These are phyloP conservation scores for Solanum chmielewskii DNA, from an alignment of 257 asterid species.

Conservation along the genomic window DNA sequence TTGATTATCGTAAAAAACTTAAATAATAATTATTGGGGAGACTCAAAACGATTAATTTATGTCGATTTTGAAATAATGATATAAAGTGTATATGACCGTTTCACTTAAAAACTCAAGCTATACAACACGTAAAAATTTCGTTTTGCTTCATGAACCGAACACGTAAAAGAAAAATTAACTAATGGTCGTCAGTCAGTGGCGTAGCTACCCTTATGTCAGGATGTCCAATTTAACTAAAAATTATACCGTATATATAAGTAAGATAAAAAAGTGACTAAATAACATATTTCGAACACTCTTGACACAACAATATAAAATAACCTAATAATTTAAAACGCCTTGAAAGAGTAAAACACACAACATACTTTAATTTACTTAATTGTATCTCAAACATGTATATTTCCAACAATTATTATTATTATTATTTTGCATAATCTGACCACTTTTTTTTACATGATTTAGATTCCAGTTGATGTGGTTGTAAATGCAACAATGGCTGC, in stretches of 20 bases:
- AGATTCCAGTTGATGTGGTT: conserved; percentile 35
- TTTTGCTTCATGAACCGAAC: not conserved
- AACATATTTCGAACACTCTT: too few species aligned
- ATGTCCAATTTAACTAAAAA: too few species aligned
- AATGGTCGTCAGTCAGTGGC: too few species aligned
- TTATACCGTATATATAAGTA: too few species aligned
- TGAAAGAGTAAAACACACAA: too few species aligned
- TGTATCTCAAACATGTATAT: not conserved
- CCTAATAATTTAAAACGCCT: too few species aligned
- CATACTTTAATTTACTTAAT: not conserved
- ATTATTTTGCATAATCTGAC: not conserved
- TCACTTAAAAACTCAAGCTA: not conserved
- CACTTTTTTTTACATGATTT: not conserved
- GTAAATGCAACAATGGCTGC: conserved; percentile 33
- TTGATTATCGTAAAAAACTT: not conserved
- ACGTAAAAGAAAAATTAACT: too few species aligned
- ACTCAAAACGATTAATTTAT: not conserved
- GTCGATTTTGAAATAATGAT: rapidly evolving
- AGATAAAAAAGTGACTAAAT: too few species aligned
- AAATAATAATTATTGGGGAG: not conserved
- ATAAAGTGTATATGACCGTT: not conserved
- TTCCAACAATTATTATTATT: not conserved
- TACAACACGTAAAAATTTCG: not conserved
- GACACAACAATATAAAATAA: too few species aligned
- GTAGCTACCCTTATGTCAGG: too few species aligned